Base-by-base conservation (phyloP, 2,329 filamentous ascomycete species). In the Pseudopyrenochaeta lycopersici region DNA sequence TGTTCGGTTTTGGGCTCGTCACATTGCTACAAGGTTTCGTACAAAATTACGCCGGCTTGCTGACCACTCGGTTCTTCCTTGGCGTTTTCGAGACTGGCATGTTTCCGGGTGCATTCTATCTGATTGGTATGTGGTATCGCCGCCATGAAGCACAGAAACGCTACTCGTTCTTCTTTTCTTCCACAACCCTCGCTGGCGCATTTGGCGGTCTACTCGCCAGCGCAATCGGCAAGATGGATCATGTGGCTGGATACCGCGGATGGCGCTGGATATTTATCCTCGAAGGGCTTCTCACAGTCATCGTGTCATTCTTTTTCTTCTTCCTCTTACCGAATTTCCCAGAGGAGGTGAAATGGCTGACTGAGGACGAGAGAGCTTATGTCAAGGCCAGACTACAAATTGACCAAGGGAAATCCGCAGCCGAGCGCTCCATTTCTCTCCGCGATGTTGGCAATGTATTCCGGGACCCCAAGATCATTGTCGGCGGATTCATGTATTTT, bases 81-180 rank as follows among this genome's bases (percentile, higher is more conserved):
- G 93, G 93, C 7, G 53, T 84, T 1, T 80, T 80, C 51, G 81
- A 79, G 47, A 73, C 78, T 0, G 80, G 80, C 49, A 81, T 83
- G 80, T 91, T 91, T n/a, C 69, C 68, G 1, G 69, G 69, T 11
- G 62, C 71, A 4, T 84, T 90, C 70, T 90, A 92, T 68, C 78
- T 93, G 7, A 87, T 92, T 56, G 87, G 90, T 52, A 94, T 94
- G 88, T 96, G 90, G 92, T 99, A 98, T 67, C 88, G 88, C 54
- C 87, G 94, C 54, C 82, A 82, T 39, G 95, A 98, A 77, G 92
- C 93, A 2, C 94, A 98, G 77, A 91, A 92, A 68, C 88, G 95
- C 27, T 97, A 93, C 78, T 90, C 88, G 14, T 93, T 98, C 81
- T 98, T 98, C 82, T 98, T 98, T 81, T 88, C 85, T 68, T 91